Base-by-base conservation (phyloP, 176 grass and related monocot genomes). In the Triticum dicoccoides region DNA sequence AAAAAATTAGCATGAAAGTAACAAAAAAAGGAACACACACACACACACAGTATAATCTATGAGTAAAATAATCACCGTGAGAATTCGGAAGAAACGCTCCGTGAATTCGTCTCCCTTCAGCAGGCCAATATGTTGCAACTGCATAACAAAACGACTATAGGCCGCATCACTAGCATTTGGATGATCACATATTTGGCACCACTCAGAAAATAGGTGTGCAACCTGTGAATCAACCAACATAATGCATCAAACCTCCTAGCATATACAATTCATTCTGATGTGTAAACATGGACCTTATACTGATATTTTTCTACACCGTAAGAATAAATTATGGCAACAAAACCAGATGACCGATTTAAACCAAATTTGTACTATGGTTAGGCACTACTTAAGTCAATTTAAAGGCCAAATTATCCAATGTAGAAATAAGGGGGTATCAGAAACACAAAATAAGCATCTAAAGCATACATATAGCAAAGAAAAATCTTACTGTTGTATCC, bases 71-170 rank as follows among this genome's bases (percentile, higher is more conserved):
- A 45, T 78, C 80, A 97, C 95, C 76, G 51, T 94, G 39, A 94
- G 52, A 90, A 87, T 59, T 74, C 88, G 90, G 73, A 97, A 97
- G 86, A 94, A 97, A 18, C 84, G 88, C 20, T 97, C 95, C 20
- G 90, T 92, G 71, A 89, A 87, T 82, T 97, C 95, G 89, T 97
- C 92, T 45, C 88, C 92, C 73, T 92, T 94, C 64, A 97, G 83
- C 61, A 97, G 70, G 88, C 88, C 90, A 83, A 77, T 86, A 34
- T 92, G 92, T 85, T 94, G 92, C 83, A 97, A 76, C 69, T 94
- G 95, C 71, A 90, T 54, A 75, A 97, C 83, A 82, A 83, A 97
- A 76, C 79, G 92, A 79, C 88, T 75, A 61, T 89, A 94, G 38
- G 65, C 72, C 35, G 42, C 80, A 92, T 97, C 92, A 94, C 84